Base-by-base conservation (phyloP, 805 yeast species). In the Candida insectalens region DNA sequence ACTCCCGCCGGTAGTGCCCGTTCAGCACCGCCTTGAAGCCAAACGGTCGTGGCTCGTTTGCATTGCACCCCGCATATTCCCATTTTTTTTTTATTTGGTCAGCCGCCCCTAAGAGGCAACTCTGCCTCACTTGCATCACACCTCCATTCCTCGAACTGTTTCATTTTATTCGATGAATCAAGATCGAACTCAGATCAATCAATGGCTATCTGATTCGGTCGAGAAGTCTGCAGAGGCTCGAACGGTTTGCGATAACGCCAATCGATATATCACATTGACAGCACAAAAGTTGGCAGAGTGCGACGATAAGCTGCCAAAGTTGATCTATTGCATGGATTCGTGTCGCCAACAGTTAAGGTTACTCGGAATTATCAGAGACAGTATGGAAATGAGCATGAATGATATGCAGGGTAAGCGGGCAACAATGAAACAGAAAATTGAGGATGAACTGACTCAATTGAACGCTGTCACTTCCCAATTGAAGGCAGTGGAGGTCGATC, bases 231-330 rank as follows among this genome's bases (percentile, higher is more conserved):
- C 62, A 1, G 58, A 61, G 10, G 80, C 78, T 0, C 74, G 69
- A 35, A 55, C 59, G 6, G 46, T 69, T 4, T 74, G 83, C 34
- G 60, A 62, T n/a, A 62, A 60, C 22, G 77, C 80, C 14, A 68
- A 67, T 44, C 42, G 45, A 15, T 47, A 53, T 16, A 57, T 72
- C 6, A 50, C 55, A 1, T 50, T 53, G 8, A 58, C 67, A 2
- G 50, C 55, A 22, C 49, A 46, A n/a, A 49, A 59, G 10, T 53
- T 71, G 6, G 60, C 59, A 22, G 42, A 49, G 17, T 60, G 69
- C 36, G 67, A 70, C 25, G 56, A 60, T 10, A 48, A 55, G 27
- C 51, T 67, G 43, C 64, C 71, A 3, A 63, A 60, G 33, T 50
- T 66, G 7, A 56, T 56, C 20, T 77, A 68, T 42, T 47, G 71